phyloP scores from a whole-genome alignment of 2,329 filamentous ascomycete species.

The Nannizziopsis barbatae region DNA sequence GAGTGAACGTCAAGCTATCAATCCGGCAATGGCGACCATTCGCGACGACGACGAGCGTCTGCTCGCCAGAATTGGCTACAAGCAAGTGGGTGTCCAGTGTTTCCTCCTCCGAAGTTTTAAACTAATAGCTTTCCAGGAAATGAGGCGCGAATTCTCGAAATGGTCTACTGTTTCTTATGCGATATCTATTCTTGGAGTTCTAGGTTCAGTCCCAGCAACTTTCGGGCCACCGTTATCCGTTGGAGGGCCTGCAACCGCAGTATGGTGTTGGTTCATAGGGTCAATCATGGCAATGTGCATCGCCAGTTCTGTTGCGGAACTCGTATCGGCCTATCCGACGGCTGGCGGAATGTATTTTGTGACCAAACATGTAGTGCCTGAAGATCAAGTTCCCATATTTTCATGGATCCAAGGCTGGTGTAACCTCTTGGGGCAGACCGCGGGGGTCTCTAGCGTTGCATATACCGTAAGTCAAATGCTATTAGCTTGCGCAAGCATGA shows the following conservation, averaged over 20 bases:
- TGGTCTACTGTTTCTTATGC: conserved; percentile 58
- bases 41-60: conserved; percentile 50
- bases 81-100: conserved; percentile 38
- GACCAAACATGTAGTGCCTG: conserved; percentile 53
- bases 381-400: conserved; percentile 50
- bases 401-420: conserved; percentile 58
- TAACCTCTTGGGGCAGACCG: conserved; percentile 54
- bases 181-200: conserved; percentile 53
- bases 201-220: conserved; percentile 55
- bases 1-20: background rate
- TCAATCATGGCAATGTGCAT: conserved; percentile 55
- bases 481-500: conserved; percentile 51
- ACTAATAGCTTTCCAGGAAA: conserved; percentile 37
- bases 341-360: conserved; percentile 60
- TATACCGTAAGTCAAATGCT: conserved; percentile 56
- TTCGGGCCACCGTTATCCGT: conserved; percentile 48
- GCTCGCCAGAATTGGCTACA: conserved; percentile 52
- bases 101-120: conserved; percentile 15
- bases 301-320: conserved; percentile 53
- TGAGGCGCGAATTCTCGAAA: conserved; percentile 53
- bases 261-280: conserved; percentile 56
- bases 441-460: conserved; percentile 51
- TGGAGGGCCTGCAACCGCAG: conserved; percentile 52
- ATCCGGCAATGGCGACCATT: conserved; percentile 33
- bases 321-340: conserved; percentile 56